phyloP scores from a whole-genome alignment of 257 asterid species.

The Solanum tarapatanum region DNA sequence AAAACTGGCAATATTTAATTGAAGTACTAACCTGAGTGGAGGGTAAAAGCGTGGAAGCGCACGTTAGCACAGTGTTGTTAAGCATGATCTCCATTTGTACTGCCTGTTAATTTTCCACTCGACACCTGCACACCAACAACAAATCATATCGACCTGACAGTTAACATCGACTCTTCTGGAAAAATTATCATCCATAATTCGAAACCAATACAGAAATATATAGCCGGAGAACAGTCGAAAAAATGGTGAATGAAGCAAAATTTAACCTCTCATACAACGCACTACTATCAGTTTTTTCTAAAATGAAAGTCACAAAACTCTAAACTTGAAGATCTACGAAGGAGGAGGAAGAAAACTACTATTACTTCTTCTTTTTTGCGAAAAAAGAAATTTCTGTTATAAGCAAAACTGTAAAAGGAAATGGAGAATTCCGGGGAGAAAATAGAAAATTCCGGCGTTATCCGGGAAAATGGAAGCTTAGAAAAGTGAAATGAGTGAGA shows the following conservation, averaged over 20 bases:
- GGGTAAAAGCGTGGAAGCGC: slow-evolving; percentile 16
- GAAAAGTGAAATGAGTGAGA: neutral
- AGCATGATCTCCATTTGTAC: slow-evolving; percentile 44
- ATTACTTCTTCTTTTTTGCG: neutral
- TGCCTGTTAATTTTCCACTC: neutral
- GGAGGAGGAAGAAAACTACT: neutral
- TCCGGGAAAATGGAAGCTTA: neutral
- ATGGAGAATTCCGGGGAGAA: neutral
- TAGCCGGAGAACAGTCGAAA: neutral
- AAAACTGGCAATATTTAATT: neutral
- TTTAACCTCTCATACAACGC: neutral
- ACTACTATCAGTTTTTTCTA: neutral
- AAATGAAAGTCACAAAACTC: neutral
- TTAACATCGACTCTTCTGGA: neutral
- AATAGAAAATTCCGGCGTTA: neutral
- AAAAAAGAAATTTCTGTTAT: neutral
- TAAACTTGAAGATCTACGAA: neutral
- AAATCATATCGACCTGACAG: slow-evolving; percentile 2
- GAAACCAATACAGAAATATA: neutral
- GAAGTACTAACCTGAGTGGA: neutral
- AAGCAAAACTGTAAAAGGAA: neutral
- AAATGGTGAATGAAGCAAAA: neutral
- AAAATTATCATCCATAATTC: neutral
- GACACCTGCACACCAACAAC: slow-evolving; percentile 10
- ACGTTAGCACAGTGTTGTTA: slow-evolving; percentile 36